These are phyloP conservation scores for Aspergillus funiculosus DNA, from an alignment of 495 filamentous ascomycete genomes.

Conservation along the genomic window DNA sequence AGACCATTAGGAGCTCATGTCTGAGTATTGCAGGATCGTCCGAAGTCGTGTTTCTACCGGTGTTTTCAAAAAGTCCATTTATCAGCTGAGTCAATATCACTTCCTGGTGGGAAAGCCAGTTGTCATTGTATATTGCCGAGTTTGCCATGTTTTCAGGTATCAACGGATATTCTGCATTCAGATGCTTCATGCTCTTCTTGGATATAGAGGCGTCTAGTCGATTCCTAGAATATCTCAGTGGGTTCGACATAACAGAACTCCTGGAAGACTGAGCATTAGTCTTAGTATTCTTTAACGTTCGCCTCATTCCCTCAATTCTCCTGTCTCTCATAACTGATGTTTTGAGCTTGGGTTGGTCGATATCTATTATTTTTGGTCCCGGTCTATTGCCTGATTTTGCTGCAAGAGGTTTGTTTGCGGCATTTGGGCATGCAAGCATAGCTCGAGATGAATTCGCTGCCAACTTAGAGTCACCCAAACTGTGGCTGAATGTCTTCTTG, in stretches of 20 bases:
- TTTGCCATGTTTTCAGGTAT: constrained; percentile 50
- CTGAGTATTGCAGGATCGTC: constrained; percentile 33
- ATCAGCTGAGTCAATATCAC: constrained; percentile 54
- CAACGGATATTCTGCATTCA: constrained; percentile 45
- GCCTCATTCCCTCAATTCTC: background rate
- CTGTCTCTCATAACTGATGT: background rate
- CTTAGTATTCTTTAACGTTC: background rate
- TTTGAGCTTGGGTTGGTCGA: constrained; percentile 15
- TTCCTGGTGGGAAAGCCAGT: constrained; percentile 61
- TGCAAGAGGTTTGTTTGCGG: constrained; percentile 1
- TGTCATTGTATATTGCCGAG: constrained; percentile 58
- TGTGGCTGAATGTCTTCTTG: background rate
- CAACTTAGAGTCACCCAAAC: background rate
- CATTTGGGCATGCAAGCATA: background rate
- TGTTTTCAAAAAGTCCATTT: constrained; percentile 49
- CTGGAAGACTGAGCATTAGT: constrained; percentile 10
- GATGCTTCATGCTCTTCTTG: constrained; percentile 11
- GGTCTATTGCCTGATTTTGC: constrained; percentile 7
- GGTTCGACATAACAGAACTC: constrained; percentile 9
- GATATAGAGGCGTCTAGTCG: constrained; percentile 15
- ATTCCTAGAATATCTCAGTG: constrained; percentile 21
- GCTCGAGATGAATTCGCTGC: background rate
- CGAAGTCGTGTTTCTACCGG: constrained; percentile 13
- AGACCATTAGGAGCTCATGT: constrained; percentile 45
- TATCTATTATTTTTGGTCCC: constrained; percentile 3